A percentile compares a stretch with the other conserved stretches of the same genome.
Conservation (phyloP, 306 rosid species). For the Carpinus viminea region DNA sequence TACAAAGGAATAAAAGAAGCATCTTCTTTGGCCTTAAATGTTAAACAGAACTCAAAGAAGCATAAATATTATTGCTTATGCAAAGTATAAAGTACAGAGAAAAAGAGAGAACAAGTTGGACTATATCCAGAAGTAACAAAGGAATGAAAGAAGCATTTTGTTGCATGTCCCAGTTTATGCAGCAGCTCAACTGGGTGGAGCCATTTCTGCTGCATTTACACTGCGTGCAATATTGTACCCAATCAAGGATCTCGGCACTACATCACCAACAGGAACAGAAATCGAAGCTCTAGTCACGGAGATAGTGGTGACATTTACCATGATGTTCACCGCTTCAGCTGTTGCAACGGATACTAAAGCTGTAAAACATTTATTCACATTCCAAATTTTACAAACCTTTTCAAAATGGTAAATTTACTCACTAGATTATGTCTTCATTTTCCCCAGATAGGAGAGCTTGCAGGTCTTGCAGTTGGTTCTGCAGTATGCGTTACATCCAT, state of each 20-base stretch:
- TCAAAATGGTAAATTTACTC: background rate
- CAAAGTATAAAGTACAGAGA: too few relatives aligned
- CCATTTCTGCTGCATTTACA: slow-evolving; percentile 70
- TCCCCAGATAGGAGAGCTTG: slow-evolving; percentile 59
- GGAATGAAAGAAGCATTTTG: background rate
- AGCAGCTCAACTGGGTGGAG: slow-evolving; percentile 72
- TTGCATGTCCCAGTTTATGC: slow-evolving; percentile 74
- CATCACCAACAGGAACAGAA: slow-evolving; percentile 61
- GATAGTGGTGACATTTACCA: slow-evolving; percentile 60
- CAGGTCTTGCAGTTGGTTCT: slow-evolving; percentile 82
- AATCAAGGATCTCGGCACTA: slow-evolving; percentile 47
- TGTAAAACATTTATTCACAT: slow-evolving; percentile 34
- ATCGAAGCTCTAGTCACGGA: slow-evolving; percentile 68
- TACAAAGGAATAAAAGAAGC: too few relatives aligned
- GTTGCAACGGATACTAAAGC: slow-evolving; percentile 77
- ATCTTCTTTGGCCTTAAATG: too few relatives aligned
- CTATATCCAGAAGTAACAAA: too few relatives aligned
- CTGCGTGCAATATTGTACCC: slow-evolving; percentile 51
- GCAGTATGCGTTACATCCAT: slow-evolving; percentile 80
- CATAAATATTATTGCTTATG: too few relatives aligned
- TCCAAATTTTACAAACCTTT: background rate
- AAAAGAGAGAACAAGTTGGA: too few relatives aligned
- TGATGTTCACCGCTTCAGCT: slow-evolving; percentile 74
- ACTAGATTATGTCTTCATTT: background rate
- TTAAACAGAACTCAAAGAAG: too few relatives aligned